phyloP scores from a whole-genome alignment of 345 rosid species.

The Lumnitzera littorea region DNA sequence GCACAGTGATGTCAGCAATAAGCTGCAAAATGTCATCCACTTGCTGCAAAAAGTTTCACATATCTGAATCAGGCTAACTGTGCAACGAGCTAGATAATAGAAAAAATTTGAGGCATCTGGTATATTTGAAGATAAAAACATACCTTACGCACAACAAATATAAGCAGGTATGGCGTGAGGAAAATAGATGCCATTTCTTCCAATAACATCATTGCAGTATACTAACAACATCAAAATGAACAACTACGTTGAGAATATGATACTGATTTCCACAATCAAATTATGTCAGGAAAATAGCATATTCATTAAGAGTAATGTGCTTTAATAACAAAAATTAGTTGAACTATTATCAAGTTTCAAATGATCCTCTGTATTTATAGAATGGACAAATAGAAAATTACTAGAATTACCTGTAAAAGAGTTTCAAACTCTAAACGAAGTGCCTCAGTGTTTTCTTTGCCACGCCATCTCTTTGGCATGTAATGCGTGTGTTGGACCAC shows the following conservation, averaged over 20 bases:
- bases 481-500: slow-evolving; percentile 91
- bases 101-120: background rate
- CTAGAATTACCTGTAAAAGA: slow-evolving; percentile 70
- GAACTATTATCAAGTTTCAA: background rate
- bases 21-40: slow-evolving; percentile 92
- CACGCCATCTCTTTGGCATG: slow-evolving; percentile 98
- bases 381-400: background rate
- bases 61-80: slow-evolving; percentile 6
- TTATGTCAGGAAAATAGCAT: background rate
- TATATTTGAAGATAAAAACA: background rate
- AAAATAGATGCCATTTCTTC: slow-evolving; percentile 98
- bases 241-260: slow-evolving; percentile 3
- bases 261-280: background rate
- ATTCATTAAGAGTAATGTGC: background rate
- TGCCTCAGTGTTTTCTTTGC: slow-evolving; percentile 68
- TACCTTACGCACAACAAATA: slow-evolving; percentile 90
- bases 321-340: background rate
- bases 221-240: slow-evolving; percentile 40
- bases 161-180: slow-evolving; percentile 83
- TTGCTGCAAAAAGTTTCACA: slow-evolving; percentile 45
- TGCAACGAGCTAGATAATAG: background rate
- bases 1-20: slow-evolving; percentile 70
- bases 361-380: background rate
- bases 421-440: slow-evolving; percentile 85
- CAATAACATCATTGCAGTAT: slow-evolving; percentile 90